A percentile compares a stretch with the other conserved stretches of the same genome.
phyloP scores from a whole-genome alignment of 441 rosid genomes.

The Flueggea neowawraea region DNA sequence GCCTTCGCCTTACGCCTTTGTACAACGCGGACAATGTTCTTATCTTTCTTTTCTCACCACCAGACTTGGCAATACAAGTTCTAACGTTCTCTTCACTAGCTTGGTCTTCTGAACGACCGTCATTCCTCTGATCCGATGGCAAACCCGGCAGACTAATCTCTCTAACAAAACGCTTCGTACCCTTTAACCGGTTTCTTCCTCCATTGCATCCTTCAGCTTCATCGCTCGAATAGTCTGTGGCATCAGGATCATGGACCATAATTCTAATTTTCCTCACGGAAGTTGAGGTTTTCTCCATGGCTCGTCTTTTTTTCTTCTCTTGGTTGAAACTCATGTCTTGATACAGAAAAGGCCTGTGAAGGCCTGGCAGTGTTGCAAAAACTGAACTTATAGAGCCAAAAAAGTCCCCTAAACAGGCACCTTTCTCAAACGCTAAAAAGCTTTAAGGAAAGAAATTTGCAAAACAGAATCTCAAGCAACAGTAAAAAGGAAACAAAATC shows the following conservation, averaged over 20 bases:
- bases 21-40: slow-evolving; percentile 17
- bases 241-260: slow-evolving; percentile 41
- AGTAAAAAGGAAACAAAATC: slow-evolving; percentile 6
- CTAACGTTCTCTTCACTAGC: neutral
- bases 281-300: slow-evolving; percentile 4
- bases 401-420: neutral
- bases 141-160: slow-evolving; percentile 26
- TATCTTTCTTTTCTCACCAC: slow-evolving; percentile 7
- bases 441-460: neutral
- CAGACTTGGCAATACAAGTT: neutral
- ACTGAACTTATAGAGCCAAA: neutral
- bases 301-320: slow-evolving; percentile 1
- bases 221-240: slow-evolving; percentile 46
- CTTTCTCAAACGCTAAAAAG: neutral
- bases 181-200: neutral
- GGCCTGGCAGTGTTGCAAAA: slow-evolving; percentile 27
- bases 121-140: too few species aligned
- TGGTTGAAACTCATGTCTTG: slow-evolving; percentile 10
- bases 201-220: slow-evolving; percentile 20
- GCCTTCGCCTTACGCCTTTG: slow-evolving; percentile 43
- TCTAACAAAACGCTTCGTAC: slow-evolving; percentile 21
- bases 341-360: slow-evolving; percentile 13
- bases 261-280: slow-evolving; percentile 33
- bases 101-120: neutral
- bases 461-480: neutral